Conservation (phyloP, 2,329 filamentous ascomycete genomes). For the Fusarium sp. region DNA sequence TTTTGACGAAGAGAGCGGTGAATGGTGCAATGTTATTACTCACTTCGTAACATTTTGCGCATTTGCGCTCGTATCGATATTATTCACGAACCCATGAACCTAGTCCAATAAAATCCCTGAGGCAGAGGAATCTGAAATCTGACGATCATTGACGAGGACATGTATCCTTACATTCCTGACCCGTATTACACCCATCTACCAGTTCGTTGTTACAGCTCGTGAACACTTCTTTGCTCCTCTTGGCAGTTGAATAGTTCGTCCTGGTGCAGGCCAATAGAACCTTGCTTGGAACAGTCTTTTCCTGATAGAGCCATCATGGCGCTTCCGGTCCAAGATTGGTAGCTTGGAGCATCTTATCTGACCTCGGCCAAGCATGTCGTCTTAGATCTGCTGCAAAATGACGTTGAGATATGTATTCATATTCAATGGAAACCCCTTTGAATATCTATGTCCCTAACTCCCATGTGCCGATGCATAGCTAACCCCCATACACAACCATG, state of each 20-base stretch:
- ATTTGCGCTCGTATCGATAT: constrained; percentile 10
- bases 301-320: not conserved
- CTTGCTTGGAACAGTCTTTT: not conserved
- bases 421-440: not conserved
- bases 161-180: not conserved
- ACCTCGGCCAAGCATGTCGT: not conserved
- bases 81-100: not conserved
- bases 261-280: not conserved
- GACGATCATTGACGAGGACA: constrained; percentile 7
- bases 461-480: not conserved
- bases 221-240: not conserved
- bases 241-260: not conserved
- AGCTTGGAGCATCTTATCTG: not conserved
- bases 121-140: constrained; percentile 4
- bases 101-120: not conserved
- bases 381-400: not conserved
- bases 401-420: constrained; percentile 1
- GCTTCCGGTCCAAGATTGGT: not conserved
- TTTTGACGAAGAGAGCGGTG: constrained; percentile 19
- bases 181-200: not conserved
- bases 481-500: not conserved
- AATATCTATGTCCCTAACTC: constrained; percentile 5
- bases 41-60: constrained; percentile 13
- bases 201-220: not conserved
- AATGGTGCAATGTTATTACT: constrained; percentile 14